Evolutionary conservation across 441 rosid genomes (phyloP).

Genomic region (Euphorbia schlechtendalii): DNA sequence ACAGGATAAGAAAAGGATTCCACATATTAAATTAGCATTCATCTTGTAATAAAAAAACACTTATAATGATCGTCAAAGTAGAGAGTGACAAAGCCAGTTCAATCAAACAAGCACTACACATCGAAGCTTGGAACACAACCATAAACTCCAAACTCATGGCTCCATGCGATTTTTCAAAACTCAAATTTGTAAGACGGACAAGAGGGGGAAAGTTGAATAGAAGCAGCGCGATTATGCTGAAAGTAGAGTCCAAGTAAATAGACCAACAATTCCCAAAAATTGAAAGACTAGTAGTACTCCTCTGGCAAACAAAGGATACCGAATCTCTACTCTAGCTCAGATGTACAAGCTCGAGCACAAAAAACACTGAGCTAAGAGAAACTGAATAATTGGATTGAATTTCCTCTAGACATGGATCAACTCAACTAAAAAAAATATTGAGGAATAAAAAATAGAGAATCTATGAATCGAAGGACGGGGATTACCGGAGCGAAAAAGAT

Average conservation of each 20-base stretch:
- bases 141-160: not conserved
- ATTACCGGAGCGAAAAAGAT: conserved; percentile 88
- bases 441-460: not conserved
- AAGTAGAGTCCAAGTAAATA: not conserved
- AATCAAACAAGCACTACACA: not conserved
- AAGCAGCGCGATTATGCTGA: not conserved
- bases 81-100: not conserved
- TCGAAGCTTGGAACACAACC: not conserved
- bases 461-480: not conserved
- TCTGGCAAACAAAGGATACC: not conserved
- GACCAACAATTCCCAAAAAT: not conserved
- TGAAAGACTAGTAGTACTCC: not conserved
- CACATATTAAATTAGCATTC: not conserved
- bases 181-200: not conserved
- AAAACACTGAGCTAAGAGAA: not conserved
- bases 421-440: not conserved
- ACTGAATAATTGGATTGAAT: not conserved
- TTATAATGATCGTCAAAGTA: not conserved
- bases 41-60: too few relatives aligned
- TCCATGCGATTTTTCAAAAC: not conserved
- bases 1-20: not conserved
- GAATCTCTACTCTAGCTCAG: not conserved
- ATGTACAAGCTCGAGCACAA: not conserved
- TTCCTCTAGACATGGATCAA: not conserved
- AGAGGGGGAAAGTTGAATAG: not conserved